Evolutionary conservation across 1,284 basidiomycete species (phyloP), one percentile per base, ranked within the genome.

Genomic region (Sporisorium graminicola): DNA sequence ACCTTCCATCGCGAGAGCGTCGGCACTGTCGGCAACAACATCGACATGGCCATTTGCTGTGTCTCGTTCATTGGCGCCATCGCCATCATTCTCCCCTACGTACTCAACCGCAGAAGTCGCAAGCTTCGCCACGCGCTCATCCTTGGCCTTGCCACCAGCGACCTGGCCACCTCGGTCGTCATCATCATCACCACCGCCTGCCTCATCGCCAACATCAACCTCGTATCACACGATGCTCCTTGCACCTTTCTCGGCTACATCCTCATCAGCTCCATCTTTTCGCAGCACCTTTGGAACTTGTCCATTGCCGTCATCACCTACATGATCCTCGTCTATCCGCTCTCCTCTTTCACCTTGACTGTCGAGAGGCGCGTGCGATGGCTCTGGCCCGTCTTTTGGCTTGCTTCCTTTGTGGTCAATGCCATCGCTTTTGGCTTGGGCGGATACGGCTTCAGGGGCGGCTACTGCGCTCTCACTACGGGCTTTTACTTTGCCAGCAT

Each of bases 281-380:
- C 81, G 0, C 81, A 82, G 58, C 78, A 82, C 52, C 61, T 82
- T 13, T 82, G 81, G 81, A 82, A 82, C 52, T 61, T 82, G 14
- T 55, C 65, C 61, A 82, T 82, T 49, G 80, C 76, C 31, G 52
- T 74, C 27, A 72, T 82, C 67, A 82, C 81, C 44, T 81, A 81
- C 69, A 76, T 81, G 70, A 81, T 82, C 69, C 61, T 82, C 22
- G 78, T 81, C n/a, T 71, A 77, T 53, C 81, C 81, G 10, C 65
- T 82, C 4, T 75, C 77, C 37, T 49, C 51, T 16, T 77, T 77
- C 44, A 80, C 79, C 22, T 47, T 77, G 33, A 67, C 74, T 24
- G 65, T 82, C 16, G 81, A 82, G 62, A 63, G 71, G 54, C 60
- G 71, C 22, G 59, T 82, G 5, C 35, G 67, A 13, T 81, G 75